Conservation (phyloP, 352 stramenopile genomes). For the Synura sp. region DNA sequence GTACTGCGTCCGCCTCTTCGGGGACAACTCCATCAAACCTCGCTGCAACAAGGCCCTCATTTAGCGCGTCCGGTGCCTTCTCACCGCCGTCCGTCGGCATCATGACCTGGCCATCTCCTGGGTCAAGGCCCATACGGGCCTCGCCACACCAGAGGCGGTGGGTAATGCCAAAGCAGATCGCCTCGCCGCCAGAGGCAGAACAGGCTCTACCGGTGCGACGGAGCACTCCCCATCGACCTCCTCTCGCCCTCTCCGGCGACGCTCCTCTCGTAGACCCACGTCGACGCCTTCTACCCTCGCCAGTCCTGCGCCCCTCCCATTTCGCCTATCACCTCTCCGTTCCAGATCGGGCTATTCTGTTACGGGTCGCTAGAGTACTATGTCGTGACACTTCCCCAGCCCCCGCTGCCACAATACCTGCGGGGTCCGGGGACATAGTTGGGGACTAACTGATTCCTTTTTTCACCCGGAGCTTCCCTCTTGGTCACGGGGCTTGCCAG, state of each 20-base stretch:
- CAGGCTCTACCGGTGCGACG: background rate
- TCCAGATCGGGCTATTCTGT: constrained; percentile 5
- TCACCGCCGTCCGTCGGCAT: too few relatives aligned
- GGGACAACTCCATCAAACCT: too few relatives aligned
- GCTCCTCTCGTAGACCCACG: background rate
- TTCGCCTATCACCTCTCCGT: too few relatives aligned
- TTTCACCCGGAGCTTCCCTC: too few relatives aligned
- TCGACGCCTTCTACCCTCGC: background rate
- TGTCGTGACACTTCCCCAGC: constrained; percentile 9
- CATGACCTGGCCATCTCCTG: too few relatives aligned
- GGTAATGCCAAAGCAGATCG: background rate
- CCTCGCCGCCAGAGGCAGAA: too few relatives aligned
- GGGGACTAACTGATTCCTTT: too few relatives aligned
- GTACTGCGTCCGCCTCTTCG: too few relatives aligned
- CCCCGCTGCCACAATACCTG: background rate
- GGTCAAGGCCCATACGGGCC: too few relatives aligned
- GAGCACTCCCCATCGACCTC: background rate
- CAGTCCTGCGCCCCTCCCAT: constrained; percentile 3
- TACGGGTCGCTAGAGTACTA: constrained; percentile 21
- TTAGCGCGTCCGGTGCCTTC: background rate
- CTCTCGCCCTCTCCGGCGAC: background rate
- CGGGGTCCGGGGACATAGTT: too few relatives aligned
- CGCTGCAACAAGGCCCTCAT: too few relatives aligned
- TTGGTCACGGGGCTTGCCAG: too few relatives aligned
- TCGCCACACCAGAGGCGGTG: background rate